phyloP scores from a whole-genome alignment of 23 red algal genomes.

The Gracilariopsis chorda region DNA sequence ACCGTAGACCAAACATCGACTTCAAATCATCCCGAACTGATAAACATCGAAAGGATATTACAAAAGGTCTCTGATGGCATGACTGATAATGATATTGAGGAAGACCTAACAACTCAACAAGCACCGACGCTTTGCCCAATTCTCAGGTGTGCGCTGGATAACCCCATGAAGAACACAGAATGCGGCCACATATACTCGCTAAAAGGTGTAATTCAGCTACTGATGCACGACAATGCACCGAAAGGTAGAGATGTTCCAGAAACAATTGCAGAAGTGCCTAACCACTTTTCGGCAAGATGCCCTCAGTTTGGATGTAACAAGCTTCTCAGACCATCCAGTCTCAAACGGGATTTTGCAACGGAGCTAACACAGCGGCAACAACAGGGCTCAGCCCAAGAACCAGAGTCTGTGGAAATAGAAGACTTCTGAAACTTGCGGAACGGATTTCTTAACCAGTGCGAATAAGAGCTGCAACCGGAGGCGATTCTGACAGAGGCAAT shows the following conservation, averaged over 20 bases:
- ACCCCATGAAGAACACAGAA: slow-evolving; percentile 20
- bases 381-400: neutral
- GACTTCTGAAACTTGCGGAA: neutral
- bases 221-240: slow-evolving; percentile 25
- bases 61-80: neutral
- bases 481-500: no score
- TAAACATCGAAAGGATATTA: neutral
- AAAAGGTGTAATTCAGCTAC: slow-evolving; percentile 19
- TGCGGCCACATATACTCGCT: slow-evolving; percentile 57
- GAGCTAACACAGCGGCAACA: slow-evolving; percentile 52
- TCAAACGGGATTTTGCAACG: slow-evolving; percentile 51
- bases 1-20: neutral
- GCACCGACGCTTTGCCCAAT: slow-evolving; percentile 18
- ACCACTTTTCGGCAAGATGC: neutral
- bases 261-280: slow-evolving; percentile 12
- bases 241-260: neutral
- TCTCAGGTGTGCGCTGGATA: slow-evolving; percentile 5
- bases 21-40: neutral
- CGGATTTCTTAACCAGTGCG: neutral
- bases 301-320: slow-evolving; percentile 19
- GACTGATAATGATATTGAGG: slow-evolving; percentile 36
- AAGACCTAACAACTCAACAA: slow-evolving; percentile 16
- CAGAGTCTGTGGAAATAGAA: slow-evolving; percentile 34
- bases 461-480: no score
- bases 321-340: neutral